Conservation (phyloP, 257 asterid species). For the Euphrasia confusa region DNA sequence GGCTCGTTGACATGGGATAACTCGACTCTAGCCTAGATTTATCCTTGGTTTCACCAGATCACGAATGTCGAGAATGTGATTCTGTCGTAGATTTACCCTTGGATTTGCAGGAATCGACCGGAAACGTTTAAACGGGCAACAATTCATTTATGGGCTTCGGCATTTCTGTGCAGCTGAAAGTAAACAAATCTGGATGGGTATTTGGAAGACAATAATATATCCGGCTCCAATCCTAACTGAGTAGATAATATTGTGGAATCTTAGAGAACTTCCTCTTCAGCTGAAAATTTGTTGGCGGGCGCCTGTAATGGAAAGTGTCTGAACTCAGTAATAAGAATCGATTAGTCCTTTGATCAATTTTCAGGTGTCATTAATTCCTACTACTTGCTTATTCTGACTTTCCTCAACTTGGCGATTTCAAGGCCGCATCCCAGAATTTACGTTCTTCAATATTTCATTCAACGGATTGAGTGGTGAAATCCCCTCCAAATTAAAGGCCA, state of each 20-base stretch:
- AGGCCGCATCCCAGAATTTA: slow-evolving; percentile 27
- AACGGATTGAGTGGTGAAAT: slow-evolving; percentile 26
- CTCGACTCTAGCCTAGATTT: no score
- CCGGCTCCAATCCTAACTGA: slow-evolving; percentile 23
- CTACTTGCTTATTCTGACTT: neutral
- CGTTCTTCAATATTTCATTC: slow-evolving; percentile 29
- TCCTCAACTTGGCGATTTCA: slow-evolving; percentile 23
- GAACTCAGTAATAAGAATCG: neutral
- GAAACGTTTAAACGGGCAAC: no score
- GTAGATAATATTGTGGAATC: slow-evolving; percentile 25
- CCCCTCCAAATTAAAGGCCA: slow-evolving; percentile 22
- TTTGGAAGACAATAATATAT: slow-evolving; percentile 17
- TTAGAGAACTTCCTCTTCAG: slow-evolving; percentile 12
- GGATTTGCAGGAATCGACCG: no score
- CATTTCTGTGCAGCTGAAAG: no score
- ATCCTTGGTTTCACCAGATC: no score
- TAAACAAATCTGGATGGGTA: neutral
- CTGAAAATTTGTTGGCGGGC: slow-evolving; percentile 21
- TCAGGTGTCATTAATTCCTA: slow-evolving; percentile 21
- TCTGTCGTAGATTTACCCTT: no score
- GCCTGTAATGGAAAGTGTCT: slow-evolving; percentile 17
- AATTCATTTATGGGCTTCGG: no score
- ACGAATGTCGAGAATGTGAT: no score
- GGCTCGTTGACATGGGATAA: no score
- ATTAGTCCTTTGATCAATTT: slow-evolving; percentile 25